Conservation (phyloP, 2,329 filamentous ascomycete species). For the Periglandula ipomoeae region DNA sequence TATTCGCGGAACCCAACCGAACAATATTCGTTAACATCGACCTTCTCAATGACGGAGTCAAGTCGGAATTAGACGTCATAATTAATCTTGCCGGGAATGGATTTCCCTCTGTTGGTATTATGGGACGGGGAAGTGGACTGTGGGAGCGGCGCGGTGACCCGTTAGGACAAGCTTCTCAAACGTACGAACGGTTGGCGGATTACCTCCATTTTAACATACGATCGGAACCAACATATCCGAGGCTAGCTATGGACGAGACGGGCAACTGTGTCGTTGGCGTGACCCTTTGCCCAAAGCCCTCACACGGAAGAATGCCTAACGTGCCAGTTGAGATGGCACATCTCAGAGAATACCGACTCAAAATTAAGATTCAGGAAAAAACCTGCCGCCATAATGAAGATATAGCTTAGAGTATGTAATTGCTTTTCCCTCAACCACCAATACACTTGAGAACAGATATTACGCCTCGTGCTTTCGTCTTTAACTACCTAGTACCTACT, state of each 20-base stretch:
- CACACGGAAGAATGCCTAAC: background rate
- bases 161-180: background rate
- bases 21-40: constrained; percentile 2
- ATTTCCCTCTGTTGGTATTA: background rate
- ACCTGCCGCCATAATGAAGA: background rate
- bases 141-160: constrained; percentile 3
- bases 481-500: background rate
- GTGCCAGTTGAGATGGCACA: background rate
- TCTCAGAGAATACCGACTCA: background rate
- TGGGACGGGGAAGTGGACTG: background rate
- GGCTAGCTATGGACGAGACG: constrained; percentile 1
- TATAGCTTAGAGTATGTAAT: background rate
- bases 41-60: background rate
- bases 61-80: constrained; percentile 3
- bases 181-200: background rate
- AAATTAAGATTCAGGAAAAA: background rate
- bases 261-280: background rate
- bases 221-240: constrained; percentile 2
- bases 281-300: background rate
- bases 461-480: background rate
- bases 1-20: background rate
- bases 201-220: constrained; percentile 1
- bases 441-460: background rate
- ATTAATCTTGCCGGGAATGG: background rate
- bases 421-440: background rate